Evolutionary conservation across 2,329 filamentous ascomycete species (phyloP).

Genomic region (Penicillium sp.): DNA sequence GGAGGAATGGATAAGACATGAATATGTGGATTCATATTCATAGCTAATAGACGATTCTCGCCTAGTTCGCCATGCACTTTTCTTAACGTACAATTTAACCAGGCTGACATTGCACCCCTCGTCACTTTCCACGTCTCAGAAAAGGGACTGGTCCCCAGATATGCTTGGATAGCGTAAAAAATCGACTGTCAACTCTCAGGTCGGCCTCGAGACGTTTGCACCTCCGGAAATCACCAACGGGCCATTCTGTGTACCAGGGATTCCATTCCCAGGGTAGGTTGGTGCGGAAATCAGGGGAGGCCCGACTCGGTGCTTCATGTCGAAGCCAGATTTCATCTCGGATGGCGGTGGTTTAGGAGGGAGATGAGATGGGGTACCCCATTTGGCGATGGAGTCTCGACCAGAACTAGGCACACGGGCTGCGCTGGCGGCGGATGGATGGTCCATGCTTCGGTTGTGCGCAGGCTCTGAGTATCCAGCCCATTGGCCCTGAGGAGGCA

Average conservation of each 20-base stretch:
- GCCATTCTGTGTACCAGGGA: conserved; percentile 27
- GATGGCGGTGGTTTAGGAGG: conserved; percentile 50
- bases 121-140: too few species aligned
- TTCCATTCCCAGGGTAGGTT: conserved; percentile 22
- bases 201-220: conserved; percentile 25
- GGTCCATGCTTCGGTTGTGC: conserved; percentile 22
- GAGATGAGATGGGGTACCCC: conserved; percentile 49
- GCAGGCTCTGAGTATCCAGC: conserved; percentile 23
- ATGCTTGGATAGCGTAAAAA: not conserved
- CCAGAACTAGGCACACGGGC: conserved; percentile 21
- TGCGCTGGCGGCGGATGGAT: conserved; percentile 13
- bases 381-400: conserved; percentile 46
- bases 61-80: conserved; percentile 7
- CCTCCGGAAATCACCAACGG: conserved; percentile 42
- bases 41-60: conserved; percentile 8
- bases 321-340: conserved; percentile 41
- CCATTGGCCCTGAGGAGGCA: conserved; percentile 30
- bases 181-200: conserved; percentile 11
- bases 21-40: conserved; percentile 4
- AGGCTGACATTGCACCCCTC: not conserved
- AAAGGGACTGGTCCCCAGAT: not conserved
- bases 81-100: conserved; percentile 9
- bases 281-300: conserved; percentile 18
- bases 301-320: conserved; percentile 34
- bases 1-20: not conserved